Base-by-base conservation (phyloP, 2,329 filamentous ascomycete genomes). In the Sarocladium kiliense region DNA sequence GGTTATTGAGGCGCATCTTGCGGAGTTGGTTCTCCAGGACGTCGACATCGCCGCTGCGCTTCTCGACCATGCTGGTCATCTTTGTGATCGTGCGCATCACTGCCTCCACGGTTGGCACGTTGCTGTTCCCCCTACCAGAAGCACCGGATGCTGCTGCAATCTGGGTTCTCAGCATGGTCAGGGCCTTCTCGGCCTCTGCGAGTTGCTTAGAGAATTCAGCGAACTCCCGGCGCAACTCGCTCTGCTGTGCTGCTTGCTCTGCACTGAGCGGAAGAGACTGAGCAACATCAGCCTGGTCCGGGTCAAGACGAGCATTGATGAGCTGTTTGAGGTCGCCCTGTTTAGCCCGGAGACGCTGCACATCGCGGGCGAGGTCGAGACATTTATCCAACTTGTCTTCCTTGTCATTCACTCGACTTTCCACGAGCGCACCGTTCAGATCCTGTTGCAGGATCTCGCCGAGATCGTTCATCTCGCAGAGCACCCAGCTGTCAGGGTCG, bases 41-140 rank as follows among this genome's bases (percentile, higher is more conserved):
- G 67, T 96, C 91, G 54, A 99, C 85, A 63, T 97, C 93, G 56
- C 87, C 89, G 66, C 89, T 94, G 67, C 90, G 89, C 73, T 91
- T 90, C 76, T 97, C 90, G 0, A 89, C 89, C 87, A 97, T 93
- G 57, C 78, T 82, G 32, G 92, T 97, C 88, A 99, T 92, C 66
- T 94, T 96, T 56, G 79, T 78, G 61, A 99, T 96, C 1, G 94
- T 99, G 57, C 89, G 89, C 62, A 92, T 87, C 19, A 99, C 89
- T 0, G 91, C 90, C 63, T 97, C 94, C 10, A 97, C 89, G 0
- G 92, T 97, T 0, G 94, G 94, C 3, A 86, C 81, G 53, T 79
- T 77, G 11, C 70, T 65, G 21, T 65, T 68, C 5, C 71, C 71
- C 56, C 71, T 79, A 61, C 75, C 79, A 41, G 74, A 73, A 2